Evolutionary conservation across 1,139 yeast genomes (phyloP), one percentile per base, ranked within the genome.

Genomic region (Meyerozyma elateridarum): DNA sequence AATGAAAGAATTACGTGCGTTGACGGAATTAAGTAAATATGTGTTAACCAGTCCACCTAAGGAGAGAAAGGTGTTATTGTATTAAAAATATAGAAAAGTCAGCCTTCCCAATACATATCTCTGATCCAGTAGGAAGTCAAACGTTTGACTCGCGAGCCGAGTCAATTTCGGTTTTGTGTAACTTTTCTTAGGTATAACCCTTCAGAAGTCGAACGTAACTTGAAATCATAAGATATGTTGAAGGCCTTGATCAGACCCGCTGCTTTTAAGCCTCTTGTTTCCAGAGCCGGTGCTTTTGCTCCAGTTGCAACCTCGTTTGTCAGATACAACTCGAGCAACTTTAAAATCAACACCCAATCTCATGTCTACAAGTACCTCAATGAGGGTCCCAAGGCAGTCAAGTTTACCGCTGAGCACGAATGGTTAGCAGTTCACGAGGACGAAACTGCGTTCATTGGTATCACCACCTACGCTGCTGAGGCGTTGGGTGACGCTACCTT

Each of bases 401-500:
- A 76, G 59, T 89, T 76, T 68, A 85, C 98, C 12, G 65, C 70
- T 35, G 96, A 91, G 53, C 99, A 91, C 66, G 99, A 91, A 65
- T 91, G 97, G 96, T 65, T 93, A 39, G 91, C 95, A 2, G 69
- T 79, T 32, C 93, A 85, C 55, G 73, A 74, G 21, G 96, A 89
- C 59, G 85, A 87, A 38, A 70, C 79, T 21, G 82, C 93, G 2
- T 88, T 82, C 48, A 70, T 91, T 22, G 99, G 99, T 22, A 88
- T 91, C 59, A 89, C 98, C 40, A 78, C 76, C 50, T 89, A 91
- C 57, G 99, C 99, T 20, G 83, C 96, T 27, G 96, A 89, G 51
- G 95, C 98, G n/a, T 74, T 91, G 40, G 98, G 98, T 29, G 99
- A 91, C 62, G 94, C 95, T 34, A 93, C 97, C 12, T 91, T 72